phyloP scores from a whole-genome alignment of 2,329 filamentous ascomycete genomes.

The Piedraia hortae region DNA sequence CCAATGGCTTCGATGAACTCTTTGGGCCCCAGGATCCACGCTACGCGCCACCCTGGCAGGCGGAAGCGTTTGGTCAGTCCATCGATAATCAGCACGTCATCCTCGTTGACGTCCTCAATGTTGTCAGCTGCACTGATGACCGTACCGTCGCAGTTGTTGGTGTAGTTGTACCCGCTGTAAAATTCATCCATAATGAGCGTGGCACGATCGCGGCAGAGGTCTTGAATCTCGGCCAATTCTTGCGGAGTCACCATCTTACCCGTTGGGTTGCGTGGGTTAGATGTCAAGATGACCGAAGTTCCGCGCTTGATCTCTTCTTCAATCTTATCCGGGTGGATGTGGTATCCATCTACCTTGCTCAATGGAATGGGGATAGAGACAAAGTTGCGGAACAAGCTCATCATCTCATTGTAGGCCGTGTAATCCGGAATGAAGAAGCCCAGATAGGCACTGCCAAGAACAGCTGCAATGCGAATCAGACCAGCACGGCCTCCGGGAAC shows the following conservation, averaged over 20 bases:
- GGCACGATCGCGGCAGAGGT: conserved; percentile 69
- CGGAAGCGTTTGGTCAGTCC: conserved; percentile 92
- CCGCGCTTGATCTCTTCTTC: conserved; percentile 28
- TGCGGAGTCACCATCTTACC: conserved; percentile 65
- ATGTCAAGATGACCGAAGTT: conserved; percentile 57
- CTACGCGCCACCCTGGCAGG: conserved; percentile 83
- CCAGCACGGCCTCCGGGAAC: conserved; percentile 82
- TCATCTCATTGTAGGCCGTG: conserved; percentile 93
- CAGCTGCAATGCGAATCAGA: conserved; percentile 79
- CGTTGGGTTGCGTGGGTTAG: conserved; percentile 85
- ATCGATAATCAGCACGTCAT: conserved; percentile 70
- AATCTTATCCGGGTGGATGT: conserved; percentile 82
- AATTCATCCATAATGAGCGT: conserved; percentile 93
- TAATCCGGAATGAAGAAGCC: conserved; percentile 60
- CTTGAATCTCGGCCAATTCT: conserved; percentile 70
- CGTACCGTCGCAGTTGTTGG: conserved; percentile 62
- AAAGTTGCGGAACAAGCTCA: conserved; percentile 84
- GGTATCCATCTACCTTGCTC: conserved; percentile 62
- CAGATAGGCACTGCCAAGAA: conserved; percentile 58
- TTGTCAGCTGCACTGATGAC: conserved; percentile 79
- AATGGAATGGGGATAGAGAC: conserved; percentile 68
- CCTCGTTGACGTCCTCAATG: conserved; percentile 64
- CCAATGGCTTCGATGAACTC: conserved; percentile 87
- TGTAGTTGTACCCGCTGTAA: conserved; percentile 79
- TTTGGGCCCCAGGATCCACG: conserved; percentile 88